Conservation (phyloP, 495 filamentous ascomycete genomes). For the Recurvomyces mirabilis region DNA sequence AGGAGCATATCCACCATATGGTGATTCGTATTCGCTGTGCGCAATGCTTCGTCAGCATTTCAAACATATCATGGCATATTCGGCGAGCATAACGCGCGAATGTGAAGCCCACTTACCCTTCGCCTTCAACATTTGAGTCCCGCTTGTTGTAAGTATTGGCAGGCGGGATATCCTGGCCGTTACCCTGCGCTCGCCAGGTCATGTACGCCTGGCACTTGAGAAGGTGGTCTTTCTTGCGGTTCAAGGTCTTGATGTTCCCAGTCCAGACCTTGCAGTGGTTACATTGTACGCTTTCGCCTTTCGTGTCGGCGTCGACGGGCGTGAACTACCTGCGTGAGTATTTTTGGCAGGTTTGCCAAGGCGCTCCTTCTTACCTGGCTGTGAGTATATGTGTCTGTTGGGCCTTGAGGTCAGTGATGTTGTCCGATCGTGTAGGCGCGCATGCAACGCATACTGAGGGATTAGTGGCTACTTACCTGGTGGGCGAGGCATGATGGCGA, state of each 20-base stretch:
- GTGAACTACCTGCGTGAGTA: constrained; percentile 10
- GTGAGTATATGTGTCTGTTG: constrained; percentile 10
- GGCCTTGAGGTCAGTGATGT: not conserved
- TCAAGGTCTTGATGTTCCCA: constrained; percentile 15
- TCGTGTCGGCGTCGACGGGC: constrained; percentile 11
- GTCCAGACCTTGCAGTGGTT: constrained; percentile 17
- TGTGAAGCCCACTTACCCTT: too few species aligned
- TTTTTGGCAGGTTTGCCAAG: too few species aligned
- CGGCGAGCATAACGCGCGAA: too few species aligned
- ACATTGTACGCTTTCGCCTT: constrained; percentile 15
- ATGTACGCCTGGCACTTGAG: constrained; percentile 10
- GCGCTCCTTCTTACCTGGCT: constrained; percentile 7
- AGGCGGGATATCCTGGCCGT: constrained; percentile 18
- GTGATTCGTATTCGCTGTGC: constrained; percentile 5
- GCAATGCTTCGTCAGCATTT: too few species aligned
- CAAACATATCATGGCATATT: too few species aligned
- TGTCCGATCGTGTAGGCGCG: too few species aligned
- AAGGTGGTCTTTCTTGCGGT: constrained; percentile 21
- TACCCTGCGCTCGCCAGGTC: constrained; percentile 13
- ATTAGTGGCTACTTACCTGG: not conserved
- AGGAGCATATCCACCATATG: too few species aligned
- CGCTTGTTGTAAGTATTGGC: constrained; percentile 15
- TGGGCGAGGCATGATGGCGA: not conserved
- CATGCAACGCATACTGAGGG: too few species aligned
- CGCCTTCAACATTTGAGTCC: too few species aligned